phyloP scores from a whole-genome alignment of 257 asterid genomes.

The Ehretia macrophylla region DNA sequence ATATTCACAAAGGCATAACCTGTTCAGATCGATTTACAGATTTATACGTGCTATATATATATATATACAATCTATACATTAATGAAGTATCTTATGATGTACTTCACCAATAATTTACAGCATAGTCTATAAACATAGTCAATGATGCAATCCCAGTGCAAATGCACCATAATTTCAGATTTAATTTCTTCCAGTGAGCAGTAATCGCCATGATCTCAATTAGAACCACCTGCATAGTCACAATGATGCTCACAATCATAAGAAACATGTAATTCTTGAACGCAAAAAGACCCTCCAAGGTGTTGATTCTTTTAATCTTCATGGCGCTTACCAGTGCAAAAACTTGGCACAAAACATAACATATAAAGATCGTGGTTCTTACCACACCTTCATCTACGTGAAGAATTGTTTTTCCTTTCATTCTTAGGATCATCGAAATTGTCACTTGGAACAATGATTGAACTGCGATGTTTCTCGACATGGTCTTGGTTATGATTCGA shows the following conservation, averaged over 20 bases:
- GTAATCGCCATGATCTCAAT: conserved; percentile 21
- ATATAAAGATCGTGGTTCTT: conserved; percentile 23
- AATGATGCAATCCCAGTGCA: conserved; percentile 29
- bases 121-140: conserved; percentile 26
- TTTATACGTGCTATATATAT: too few relatives aligned
- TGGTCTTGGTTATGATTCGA: conserved; percentile 20
- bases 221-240: conserved; percentile 16
- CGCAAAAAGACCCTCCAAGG: background rate
- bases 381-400: conserved; percentile 9
- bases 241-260: conserved; percentile 3
- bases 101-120: conserved; percentile 11
- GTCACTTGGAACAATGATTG: conserved; percentile 29
- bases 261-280: conserved; percentile 7
- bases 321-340: conserved; percentile 25
- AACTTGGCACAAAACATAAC: conserved; percentile 36
- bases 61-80: background rate
- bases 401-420: conserved; percentile 23
- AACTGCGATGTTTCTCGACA: conserved; percentile 23
- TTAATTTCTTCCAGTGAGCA: conserved; percentile 22
- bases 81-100: background rate
- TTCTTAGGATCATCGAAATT: conserved; percentile 11
- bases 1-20: too few relatives aligned
- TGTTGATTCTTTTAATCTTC: conserved; percentile 5
- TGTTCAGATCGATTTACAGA: too few relatives aligned
- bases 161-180: conserved; percentile 25